A percentile compares a stretch with the other conserved stretches of the same genome.
Evolutionary conservation across 768 basidiomycete species (phyloP).

Genomic region (Boletus tomentosulus): DNA sequence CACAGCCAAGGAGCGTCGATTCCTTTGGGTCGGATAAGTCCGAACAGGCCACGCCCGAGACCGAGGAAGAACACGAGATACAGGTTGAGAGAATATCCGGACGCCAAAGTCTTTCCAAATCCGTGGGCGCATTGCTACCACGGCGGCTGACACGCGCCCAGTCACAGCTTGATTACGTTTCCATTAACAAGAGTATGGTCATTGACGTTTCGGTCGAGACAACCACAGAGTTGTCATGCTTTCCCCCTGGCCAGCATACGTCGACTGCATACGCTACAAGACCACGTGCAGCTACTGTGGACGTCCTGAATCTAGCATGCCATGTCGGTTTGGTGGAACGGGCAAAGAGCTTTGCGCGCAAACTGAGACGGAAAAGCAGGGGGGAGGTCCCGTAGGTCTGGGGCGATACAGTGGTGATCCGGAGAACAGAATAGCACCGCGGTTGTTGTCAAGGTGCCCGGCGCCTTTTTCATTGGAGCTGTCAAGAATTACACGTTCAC

Average conservation of each 20-base stretch:
- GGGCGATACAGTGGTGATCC: constrained; percentile 19
- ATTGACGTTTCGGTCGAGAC: constrained; percentile 50
- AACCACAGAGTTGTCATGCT: constrained; percentile 18
- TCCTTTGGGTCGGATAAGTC: constrained; percentile 40
- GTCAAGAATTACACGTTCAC: constrained; percentile 12
- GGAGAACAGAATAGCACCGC: background rate
- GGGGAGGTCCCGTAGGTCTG: constrained; percentile 7
- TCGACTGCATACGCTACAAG: constrained; percentile 21
- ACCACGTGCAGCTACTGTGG: constrained; percentile 34
- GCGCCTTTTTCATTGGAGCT: constrained; percentile 14
- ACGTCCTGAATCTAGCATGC: constrained; percentile 16
- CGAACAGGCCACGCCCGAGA: constrained; percentile 33
- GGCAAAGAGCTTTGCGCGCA: constrained; percentile 41
- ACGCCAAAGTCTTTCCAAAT: constrained; percentile 23
- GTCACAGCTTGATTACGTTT: constrained; percentile 35
- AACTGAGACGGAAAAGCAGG: constrained; percentile 39
- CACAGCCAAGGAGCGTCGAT: constrained; percentile 41
- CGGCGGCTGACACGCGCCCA: constrained; percentile 42
- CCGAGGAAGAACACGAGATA: constrained; percentile 46
- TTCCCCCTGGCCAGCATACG: background rate
- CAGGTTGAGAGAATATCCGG: constrained; percentile 46
- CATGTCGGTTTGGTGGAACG: constrained; percentile 32
- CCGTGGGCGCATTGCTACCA: constrained; percentile 41
- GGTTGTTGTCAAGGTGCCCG: constrained; percentile 26
- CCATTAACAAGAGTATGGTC: constrained; percentile 31